These are phyloP conservation scores for Cyclotella baltica DNA, from an alignment of 108 stramenopile species.

Conservation along the genomic window DNA sequence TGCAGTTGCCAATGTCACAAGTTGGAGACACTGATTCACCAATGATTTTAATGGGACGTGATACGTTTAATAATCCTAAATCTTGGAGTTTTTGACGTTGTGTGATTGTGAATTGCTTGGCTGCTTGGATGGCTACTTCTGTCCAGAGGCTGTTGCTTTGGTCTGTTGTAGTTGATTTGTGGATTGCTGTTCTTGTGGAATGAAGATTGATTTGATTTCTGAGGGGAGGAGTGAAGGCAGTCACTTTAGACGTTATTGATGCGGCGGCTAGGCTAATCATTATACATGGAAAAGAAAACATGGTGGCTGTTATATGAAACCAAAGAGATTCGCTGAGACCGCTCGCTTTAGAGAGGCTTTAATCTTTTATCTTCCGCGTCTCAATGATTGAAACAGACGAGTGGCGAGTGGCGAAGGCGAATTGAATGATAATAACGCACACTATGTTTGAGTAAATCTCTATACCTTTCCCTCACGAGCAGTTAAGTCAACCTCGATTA, in stretches of 20 bases:
- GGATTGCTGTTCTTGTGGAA: too few relatives aligned
- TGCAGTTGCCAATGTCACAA: conserved; percentile 22
- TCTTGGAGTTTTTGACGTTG: conserved; percentile 43
- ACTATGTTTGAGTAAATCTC: too few relatives aligned
- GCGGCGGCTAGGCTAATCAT: conserved; percentile 2
- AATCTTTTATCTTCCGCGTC: too few relatives aligned
- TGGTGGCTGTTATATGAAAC: too few relatives aligned
- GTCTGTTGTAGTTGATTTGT: conserved; percentile 10
- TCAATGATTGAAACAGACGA: too few relatives aligned
- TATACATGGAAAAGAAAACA: not conserved
- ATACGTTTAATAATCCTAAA: conserved; percentile 36
- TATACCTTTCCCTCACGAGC: too few relatives aligned
- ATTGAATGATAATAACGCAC: too few relatives aligned
- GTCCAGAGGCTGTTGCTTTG: conserved; percentile 17
- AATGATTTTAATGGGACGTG: conserved; percentile 42
- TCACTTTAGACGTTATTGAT: not conserved
- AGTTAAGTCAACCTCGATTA: too few relatives aligned
- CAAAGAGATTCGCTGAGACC: too few relatives aligned
- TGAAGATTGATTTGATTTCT: not conserved
- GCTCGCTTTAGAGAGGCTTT: too few relatives aligned
- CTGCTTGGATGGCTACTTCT: conserved; percentile 44
- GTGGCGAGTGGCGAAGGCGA: too few relatives aligned
- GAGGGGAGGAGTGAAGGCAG: not conserved
- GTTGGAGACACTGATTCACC: conserved; percentile 8
- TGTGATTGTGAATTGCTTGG: conserved; percentile 43